Conservation (phyloP, 768 basidiomycete species). For the Psilocybe subaeruginosa region DNA sequence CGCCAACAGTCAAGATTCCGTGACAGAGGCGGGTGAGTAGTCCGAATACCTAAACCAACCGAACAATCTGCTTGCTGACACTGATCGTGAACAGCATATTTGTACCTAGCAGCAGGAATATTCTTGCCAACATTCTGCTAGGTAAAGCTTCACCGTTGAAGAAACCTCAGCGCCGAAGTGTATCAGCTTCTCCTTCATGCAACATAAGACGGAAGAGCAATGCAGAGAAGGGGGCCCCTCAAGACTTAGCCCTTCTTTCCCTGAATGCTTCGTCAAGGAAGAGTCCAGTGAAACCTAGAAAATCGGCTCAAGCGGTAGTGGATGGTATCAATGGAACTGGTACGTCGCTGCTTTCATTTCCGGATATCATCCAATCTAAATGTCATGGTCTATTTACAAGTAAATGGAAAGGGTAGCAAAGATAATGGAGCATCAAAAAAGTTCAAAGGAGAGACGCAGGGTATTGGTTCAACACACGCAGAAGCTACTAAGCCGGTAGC, state of each 20-base stretch:
- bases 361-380: not conserved
- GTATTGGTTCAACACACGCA: constrained; percentile 6
- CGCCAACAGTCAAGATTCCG: constrained; percentile 70
- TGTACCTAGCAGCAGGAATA: constrained; percentile 51
- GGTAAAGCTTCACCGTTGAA: constrained; percentile 39
- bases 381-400: too few species aligned
- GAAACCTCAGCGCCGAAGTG: constrained; percentile 26
- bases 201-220: not conserved
- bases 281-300: constrained; percentile 4
- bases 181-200: constrained; percentile 31
- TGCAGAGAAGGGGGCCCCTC: not conserved
- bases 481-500: constrained; percentile 4
- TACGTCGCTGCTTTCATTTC: not conserved
- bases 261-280: not conserved
- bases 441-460: not conserved
- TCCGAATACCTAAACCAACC: too few species aligned
- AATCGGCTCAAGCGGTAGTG: not conserved
- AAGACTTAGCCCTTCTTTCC: not conserved
- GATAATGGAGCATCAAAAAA: not conserved
- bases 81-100: constrained; percentile 45
- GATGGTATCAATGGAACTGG: not conserved
- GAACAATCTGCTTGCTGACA: not conserved
- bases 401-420: not conserved
- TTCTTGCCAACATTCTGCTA: constrained; percentile 55
- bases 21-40: constrained; percentile 64